phyloP scores from a whole-genome alignment of 1,139 yeast genomes.

The Candida sp. region DNA sequence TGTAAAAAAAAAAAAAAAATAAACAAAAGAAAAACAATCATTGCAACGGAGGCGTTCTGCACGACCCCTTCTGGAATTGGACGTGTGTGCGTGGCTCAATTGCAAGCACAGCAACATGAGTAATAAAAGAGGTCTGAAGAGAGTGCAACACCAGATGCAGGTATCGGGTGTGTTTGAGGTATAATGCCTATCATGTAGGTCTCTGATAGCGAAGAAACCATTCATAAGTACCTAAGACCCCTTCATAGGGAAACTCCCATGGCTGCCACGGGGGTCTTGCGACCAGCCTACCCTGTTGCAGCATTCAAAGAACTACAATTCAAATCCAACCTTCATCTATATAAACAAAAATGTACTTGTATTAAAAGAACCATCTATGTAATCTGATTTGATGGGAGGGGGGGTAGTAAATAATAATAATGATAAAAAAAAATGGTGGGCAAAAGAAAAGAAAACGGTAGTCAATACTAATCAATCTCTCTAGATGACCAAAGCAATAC shows the following conservation, averaged over 20 bases:
- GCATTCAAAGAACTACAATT: too few relatives aligned
- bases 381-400: not conserved
- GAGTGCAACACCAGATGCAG: too few relatives aligned
- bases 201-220: too few relatives aligned
- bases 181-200: too few relatives aligned
- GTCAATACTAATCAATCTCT: not conserved
- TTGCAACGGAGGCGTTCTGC: conserved; percentile 12
- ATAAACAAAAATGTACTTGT: not conserved
- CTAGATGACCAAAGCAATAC: conserved; percentile 29
- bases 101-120: not conserved
- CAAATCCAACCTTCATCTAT: not conserved
- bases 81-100: not conserved
- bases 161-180: too few relatives aligned
- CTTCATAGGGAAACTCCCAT: too few relatives aligned
- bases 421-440: too few relatives aligned
- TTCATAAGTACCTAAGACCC: too few relatives aligned
- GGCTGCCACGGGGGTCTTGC: too few relatives aligned
- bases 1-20: conserved; percentile 1
- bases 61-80: conserved; percentile 7
- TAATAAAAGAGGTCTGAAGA: too few relatives aligned
- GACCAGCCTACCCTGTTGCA: too few relatives aligned
- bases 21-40: not conserved
- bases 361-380: not conserved
- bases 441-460: not conserved
- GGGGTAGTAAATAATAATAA: not conserved